Base-by-base conservation (phyloP, 495 filamentous ascomycete genomes). In the Xylaria grammica region DNA sequence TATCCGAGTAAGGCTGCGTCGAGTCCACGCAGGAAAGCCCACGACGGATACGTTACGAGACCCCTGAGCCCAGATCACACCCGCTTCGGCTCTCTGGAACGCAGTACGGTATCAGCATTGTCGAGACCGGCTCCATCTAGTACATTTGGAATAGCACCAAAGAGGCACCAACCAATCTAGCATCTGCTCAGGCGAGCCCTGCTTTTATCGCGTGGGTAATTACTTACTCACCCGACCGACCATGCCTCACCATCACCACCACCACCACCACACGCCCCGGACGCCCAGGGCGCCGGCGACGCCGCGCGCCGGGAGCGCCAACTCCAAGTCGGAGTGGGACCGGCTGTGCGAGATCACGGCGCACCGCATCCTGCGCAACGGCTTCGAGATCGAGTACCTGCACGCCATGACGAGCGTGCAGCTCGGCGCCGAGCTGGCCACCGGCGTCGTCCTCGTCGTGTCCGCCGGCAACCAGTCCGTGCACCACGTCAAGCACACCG, bases 311-410 rank as follows among this genome's bases (percentile, higher is more conserved):
- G 11, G 20, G 22, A 19, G 0, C n/a, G 9, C 30, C 27, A 46
- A 7, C 0, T 42, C 29, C 3, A 7, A 44, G 7, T 44, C 20
- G 17, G 53, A 64, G 4, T 57, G 36, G 34, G 11, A 22, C 13
- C 52, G 42, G 45, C 45, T 49, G 6, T 65, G 63, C 27, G 63
- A 59, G 32, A 65, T 65, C 26, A 59, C 56, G 19, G 38, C 38
- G 3, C 55, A 60, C 48, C 32, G 63, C 24, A 60, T 65, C 36
- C 36, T 65, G n/a, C 55, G 48, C n/a, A 44, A 52, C 1, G 63
- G 63, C 9, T 65, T 65, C 56, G 10, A 13, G 17, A 46, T 65
- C 36, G 38, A 65, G 7, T 53, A 48, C 36, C 24, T 65, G 15
- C 19, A 24, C 34, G 15, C 45, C 55, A 53, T 52, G 48, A 53